Evolutionary conservation across 106 monocot species (phyloP).

Genomic region (Vanilla planifolia): DNA sequence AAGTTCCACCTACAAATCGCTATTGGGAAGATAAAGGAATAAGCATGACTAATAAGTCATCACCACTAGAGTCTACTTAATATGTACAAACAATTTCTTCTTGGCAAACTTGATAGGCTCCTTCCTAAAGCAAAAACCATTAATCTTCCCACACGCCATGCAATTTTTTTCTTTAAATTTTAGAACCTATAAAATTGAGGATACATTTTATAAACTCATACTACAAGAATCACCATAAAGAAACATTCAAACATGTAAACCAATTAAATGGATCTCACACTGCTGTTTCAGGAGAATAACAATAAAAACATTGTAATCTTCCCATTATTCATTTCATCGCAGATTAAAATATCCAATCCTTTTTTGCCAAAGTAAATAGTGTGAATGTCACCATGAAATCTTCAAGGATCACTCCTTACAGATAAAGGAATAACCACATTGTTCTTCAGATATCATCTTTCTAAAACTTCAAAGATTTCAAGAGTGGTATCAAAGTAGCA

Average conservation of each 20-base stretch:
- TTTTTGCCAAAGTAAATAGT: background rate
- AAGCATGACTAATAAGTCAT: background rate
- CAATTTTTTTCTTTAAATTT: too few relatives aligned
- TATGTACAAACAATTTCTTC: background rate
- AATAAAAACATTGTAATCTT: conserved; percentile 4
- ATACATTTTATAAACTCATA: too few relatives aligned
- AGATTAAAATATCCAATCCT: background rate
- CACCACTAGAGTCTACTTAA: background rate
- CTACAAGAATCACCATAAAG: too few relatives aligned
- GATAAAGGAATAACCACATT: background rate
- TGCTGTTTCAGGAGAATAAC: conserved; percentile 2
- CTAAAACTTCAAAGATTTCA: background rate
- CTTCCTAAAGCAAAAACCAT: background rate
- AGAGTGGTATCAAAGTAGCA: background rate
- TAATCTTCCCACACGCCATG: background rate
- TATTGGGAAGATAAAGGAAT: background rate
- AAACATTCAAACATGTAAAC: too few relatives aligned
- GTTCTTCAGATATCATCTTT: background rate
- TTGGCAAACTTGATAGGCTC: background rate
- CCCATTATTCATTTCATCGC: background rate
- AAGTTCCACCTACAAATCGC: background rate
- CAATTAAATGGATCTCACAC: background rate
- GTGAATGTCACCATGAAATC: background rate
- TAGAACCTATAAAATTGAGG: too few relatives aligned
- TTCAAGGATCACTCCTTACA: background rate